Base-by-base conservation (phyloP, 2,329 filamentous ascomycete species). In the Nothophaeocryptopus gaeumannii region DNA sequence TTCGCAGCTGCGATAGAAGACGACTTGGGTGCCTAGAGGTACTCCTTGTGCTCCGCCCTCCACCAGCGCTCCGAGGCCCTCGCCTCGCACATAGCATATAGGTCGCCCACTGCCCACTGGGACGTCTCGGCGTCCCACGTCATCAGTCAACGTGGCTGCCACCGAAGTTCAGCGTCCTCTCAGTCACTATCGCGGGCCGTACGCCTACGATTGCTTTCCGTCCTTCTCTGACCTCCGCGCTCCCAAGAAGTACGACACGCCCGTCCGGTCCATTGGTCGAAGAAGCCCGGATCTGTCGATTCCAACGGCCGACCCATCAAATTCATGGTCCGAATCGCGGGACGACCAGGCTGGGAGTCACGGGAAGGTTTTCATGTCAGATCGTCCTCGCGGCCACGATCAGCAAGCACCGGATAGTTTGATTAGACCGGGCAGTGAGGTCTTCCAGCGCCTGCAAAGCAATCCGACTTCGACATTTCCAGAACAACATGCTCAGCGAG, bases 311-410 rank as follows among this genome's bases (percentile, higher is more conserved):
- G 45, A 60, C 47, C 57, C 55, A 33, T 49, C 58, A 56, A 56
- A 57, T 60, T 58, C 61, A 68, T 68, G 66, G 60, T 66, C 64
- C 46, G 51, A 51, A 41, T 43, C 54, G 44, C 51, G 53, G 51
- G 58, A 42, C 32, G 32, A 61, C 51, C 53, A 53, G 40, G 46
- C 59, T 58, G 61, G 61, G 50, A 53, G 52, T 41, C 42, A 52
- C 58, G 58, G 59, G 54, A 61, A 64, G 58, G 55, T 58, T 61
- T 66, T 62, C 55, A 69, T 69, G 66, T 67, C 66, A 63, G 59
- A 65, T 50, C 58, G 61, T 51, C 43, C 55, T 41, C 40, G 37
- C 48, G 20, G 20, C 20, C 20, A 26, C 20, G 59, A 61, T 36
- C 59, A 62, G 46, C 51, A 49, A 51, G 55, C 54, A 50, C 48